These are phyloP conservation scores for Claviceps humidiphila DNA, from an alignment of 2,329 filamentous ascomycete genomes.

Conservation along the genomic window DNA sequence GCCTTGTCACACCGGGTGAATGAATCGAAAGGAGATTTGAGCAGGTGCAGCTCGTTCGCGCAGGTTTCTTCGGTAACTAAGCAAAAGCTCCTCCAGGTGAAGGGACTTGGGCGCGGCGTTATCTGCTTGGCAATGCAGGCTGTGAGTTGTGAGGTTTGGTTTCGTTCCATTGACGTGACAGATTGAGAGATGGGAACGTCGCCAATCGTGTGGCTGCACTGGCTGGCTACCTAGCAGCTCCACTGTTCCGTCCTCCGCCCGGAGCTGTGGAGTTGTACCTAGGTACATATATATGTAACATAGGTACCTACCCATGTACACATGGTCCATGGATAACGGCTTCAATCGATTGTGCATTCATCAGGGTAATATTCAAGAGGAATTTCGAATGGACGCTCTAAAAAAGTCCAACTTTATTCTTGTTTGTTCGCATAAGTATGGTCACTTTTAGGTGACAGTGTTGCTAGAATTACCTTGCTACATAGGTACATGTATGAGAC, in stretches of 20 bases:
- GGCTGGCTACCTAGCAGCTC: slow-evolving; percentile 8
- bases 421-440: neutral
- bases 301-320: no score
- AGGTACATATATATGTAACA: no score
- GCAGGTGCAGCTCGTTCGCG: neutral
- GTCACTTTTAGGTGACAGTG: neutral
- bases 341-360: no score
- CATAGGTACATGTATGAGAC: neutral
- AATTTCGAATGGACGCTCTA: no score
- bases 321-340: no score
- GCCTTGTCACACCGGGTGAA: neutral
- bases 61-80: neutral
- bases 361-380: no score
- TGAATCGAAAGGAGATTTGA: neutral
- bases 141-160: neutral
- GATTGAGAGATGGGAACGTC: slow-evolving; percentile 10
- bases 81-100: neutral
- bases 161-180: slow-evolving; percentile 6
- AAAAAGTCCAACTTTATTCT: neutral
- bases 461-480: neutral
- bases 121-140: neutral
- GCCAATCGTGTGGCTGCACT: neutral
- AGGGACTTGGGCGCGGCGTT: neutral
- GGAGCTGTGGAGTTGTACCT: slow-evolving; percentile 1
- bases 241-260: neutral